Percentiles rank a stretch among this genome's conserved stretches.
These are phyloP conservation scores for Sclerotinia spermophila DNA, from an alignment of 2,329 filamentous ascomycete species.

Conservation along the genomic window DNA sequence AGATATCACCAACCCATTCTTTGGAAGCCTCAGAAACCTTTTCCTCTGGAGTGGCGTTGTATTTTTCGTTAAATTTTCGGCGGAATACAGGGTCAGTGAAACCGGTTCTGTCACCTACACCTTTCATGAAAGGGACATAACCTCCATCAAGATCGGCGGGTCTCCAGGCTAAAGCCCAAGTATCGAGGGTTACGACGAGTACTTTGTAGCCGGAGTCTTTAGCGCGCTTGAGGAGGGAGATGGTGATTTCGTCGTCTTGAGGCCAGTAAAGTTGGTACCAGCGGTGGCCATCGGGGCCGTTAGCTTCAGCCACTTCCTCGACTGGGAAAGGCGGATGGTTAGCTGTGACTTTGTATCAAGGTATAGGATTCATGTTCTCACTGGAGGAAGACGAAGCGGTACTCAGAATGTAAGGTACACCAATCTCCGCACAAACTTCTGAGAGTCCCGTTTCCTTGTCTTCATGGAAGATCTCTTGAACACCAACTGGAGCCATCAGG, in stretches of 20 bases:
- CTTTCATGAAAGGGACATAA: constrained; percentile 57
- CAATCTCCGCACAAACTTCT: constrained; percentile 55
- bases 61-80: constrained; percentile 51
- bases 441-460: constrained; percentile 64
- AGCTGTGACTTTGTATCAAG: background rate
- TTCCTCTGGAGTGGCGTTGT: constrained; percentile 44
- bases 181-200: constrained; percentile 70
- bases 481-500: constrained; percentile 65
- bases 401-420: constrained; percentile 63
- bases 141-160: constrained; percentile 63
- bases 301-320: constrained; percentile 61
- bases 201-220: constrained; percentile 59
- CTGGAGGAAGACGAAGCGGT: constrained; percentile 50
- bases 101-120: constrained; percentile 57
- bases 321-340: constrained; percentile 46
- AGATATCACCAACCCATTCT: constrained; percentile 51
- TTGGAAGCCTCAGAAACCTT: constrained; percentile 46
- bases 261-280: constrained; percentile 81
- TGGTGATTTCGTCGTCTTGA: constrained; percentile 59
- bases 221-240: constrained; percentile 59
- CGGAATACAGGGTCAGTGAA: constrained; percentile 66
- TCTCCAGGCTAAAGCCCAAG: constrained; percentile 65
- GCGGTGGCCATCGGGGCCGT: constrained; percentile 49
- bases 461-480: constrained; percentile 63
- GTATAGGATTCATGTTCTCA: background rate